Evolutionary conservation across 257 asterid species (phyloP).

Genomic region (Cruciata laevipes): DNA sequence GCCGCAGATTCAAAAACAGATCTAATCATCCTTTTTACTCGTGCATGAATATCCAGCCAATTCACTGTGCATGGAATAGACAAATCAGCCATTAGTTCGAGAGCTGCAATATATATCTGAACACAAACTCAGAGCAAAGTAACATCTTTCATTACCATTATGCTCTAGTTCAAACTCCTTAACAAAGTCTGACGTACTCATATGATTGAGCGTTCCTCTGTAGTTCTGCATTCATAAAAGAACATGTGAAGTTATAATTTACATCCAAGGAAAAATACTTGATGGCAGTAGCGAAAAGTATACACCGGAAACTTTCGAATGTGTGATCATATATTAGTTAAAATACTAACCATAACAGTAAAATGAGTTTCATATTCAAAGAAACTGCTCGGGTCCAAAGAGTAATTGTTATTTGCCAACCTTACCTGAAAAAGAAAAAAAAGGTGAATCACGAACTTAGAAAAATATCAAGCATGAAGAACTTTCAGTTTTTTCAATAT

Average conservation of each 20-base stretch:
- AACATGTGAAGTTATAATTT: constrained; percentile 3
- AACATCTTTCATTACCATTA: constrained; percentile 42
- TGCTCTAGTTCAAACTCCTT: constrained; percentile 83
- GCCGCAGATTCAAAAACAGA: constrained; percentile 86
- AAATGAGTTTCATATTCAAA: constrained; percentile 94
- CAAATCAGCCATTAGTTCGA: constrained; percentile 2
- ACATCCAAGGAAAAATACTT: not conserved
- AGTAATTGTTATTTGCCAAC: constrained; percentile 75
- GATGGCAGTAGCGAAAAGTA: constrained; percentile 7
- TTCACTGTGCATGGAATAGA: constrained; percentile 44
- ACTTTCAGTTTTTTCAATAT: not conserved
- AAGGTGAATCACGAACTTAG: constrained; percentile 9
- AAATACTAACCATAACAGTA: constrained; percentile 78
- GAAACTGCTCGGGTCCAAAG: constrained; percentile 70
- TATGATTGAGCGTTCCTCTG: constrained; percentile 77
- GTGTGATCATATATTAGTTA: not conserved
- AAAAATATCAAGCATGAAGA: not conserved
- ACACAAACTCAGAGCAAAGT: constrained; percentile 10
- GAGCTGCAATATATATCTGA: not conserved
- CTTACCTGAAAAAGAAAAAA: constrained; percentile 50
- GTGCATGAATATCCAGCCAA: constrained; percentile 82
- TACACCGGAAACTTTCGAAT: not conserved
- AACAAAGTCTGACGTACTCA: constrained; percentile 71
- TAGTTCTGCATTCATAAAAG: constrained; percentile 51
- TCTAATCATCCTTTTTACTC: constrained; percentile 69